These are phyloP conservation scores for Myxozyma monticola DNA, from an alignment of 805 yeast species.

Conservation along the genomic window DNA sequence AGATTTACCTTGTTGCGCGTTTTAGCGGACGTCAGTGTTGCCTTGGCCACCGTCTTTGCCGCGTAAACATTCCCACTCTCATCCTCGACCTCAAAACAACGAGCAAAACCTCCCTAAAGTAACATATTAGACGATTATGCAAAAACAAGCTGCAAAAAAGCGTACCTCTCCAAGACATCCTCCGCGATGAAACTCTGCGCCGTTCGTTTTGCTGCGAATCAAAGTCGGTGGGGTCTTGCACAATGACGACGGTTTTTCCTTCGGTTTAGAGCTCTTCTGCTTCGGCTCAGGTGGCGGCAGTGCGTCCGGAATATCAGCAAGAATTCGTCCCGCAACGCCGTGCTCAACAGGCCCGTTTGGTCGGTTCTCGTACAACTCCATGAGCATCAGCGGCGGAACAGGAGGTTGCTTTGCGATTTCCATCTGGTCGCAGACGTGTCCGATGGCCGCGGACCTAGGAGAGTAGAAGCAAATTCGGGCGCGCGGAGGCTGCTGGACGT, in stretches of 20 bases:
- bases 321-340: too few species aligned
- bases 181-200: conserved; percentile 89
- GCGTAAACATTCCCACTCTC: conserved; percentile 84
- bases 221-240: conserved; percentile 97
- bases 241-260: conserved; percentile 83
- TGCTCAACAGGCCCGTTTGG: too few species aligned
- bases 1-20: conserved; percentile 56
- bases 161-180: conserved; percentile 74
- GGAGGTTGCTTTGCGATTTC: too few species aligned
- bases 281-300: conserved; percentile 3
- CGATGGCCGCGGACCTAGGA: too few species aligned
- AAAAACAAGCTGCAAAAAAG: background rate
- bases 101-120: conserved; percentile 84
- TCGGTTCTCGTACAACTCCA: too few species aligned
- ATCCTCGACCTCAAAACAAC: conserved; percentile 96
- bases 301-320: background rate
- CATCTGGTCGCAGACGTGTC: too few species aligned
- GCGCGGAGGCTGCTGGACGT: too few species aligned
- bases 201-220: conserved; percentile 73
- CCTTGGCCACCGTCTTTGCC: conserved; percentile 97
- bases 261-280: conserved; percentile 59
- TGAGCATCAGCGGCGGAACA: too few species aligned
- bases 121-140: too few species aligned
- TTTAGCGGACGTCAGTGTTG: conserved; percentile 86
- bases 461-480: too few species aligned